These are phyloP conservation scores for Arxiozyma slooffiae DNA, from an alignment of 1,139 yeast species.

Conservation along the genomic window DNA sequence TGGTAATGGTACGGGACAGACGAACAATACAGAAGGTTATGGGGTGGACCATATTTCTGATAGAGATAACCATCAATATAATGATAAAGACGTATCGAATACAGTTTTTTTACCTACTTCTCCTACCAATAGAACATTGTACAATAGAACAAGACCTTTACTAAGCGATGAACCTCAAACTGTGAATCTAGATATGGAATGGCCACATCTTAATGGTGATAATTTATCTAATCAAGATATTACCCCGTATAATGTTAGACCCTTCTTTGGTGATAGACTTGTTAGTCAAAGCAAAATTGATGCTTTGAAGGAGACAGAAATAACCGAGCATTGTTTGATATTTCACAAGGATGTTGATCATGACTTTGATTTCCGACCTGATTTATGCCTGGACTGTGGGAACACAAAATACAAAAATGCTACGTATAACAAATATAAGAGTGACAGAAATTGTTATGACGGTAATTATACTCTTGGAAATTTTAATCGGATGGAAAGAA, in stretches of 20 bases:
- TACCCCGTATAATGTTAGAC: constrained; percentile 17
- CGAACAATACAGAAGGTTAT: no score
- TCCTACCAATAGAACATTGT: background rate
- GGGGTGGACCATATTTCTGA: background rate
- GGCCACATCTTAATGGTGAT: background rate
- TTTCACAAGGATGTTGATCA: constrained; percentile 19
- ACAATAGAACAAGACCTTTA: background rate
- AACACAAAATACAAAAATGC: constrained; percentile 5
- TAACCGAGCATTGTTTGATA: constrained; percentile 25
- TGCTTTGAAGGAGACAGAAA: constrained; percentile 17
- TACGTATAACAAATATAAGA: background rate
- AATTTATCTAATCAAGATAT: background rate
- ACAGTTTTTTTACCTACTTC: background rate
- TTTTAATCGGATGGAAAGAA: background rate
- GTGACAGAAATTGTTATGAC: no score
- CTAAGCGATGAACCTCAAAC: background rate
- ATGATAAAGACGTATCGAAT: background rate
- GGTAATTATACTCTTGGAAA: background rate
- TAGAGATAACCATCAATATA: background rate
- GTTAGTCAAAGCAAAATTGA: constrained; percentile 20
- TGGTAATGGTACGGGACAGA: background rate
- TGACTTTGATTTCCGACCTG: constrained; percentile 20
- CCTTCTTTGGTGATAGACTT: constrained; percentile 17
- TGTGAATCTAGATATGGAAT: background rate
- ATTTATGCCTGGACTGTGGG: constrained; percentile 21